Conservation (phyloP, 441 rosid species). For the Hura crepitans region DNA sequence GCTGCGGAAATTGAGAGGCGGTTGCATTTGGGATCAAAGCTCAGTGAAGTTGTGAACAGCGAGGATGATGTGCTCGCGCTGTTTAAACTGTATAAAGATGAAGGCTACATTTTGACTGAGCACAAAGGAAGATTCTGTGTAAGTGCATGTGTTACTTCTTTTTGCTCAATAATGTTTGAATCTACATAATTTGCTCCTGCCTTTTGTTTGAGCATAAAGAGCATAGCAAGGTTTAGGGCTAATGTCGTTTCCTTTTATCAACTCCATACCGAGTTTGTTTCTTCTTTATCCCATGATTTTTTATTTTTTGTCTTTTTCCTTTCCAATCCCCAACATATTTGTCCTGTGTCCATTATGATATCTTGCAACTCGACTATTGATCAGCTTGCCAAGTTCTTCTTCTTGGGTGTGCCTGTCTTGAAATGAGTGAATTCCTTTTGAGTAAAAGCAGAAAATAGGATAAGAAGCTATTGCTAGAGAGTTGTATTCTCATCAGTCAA, state of each 20-base stretch:
- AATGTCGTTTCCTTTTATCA: background rate
- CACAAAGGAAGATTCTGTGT: constrained; percentile 61
- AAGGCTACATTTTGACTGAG: constrained; percentile 82
- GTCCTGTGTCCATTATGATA: background rate
- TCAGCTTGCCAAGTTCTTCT: background rate
- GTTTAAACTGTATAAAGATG: constrained; percentile 56
- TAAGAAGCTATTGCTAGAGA: background rate
- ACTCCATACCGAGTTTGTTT: background rate
- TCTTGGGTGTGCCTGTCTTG: background rate
- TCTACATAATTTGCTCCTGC: background rate
- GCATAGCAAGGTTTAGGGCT: background rate
- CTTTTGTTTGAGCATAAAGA: background rate
- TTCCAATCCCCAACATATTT: background rate
- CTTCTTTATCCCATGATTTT: background rate
- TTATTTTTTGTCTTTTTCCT: background rate
- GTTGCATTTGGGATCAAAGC: constrained; percentile 73
- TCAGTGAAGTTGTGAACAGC: constrained; percentile 62
- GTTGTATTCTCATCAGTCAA: background rate
- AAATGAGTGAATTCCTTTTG: background rate
- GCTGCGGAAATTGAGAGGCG: constrained; percentile 70
- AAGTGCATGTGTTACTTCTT: constrained; percentile 28
- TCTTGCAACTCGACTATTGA: constrained; percentile 1
- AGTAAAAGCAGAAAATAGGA: background rate
- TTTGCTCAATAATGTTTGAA: background rate
- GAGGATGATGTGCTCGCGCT: constrained; percentile 74